These are phyloP conservation scores for Neckera pumila DNA, from an alignment of 225 moss, liverwort and hornwort species.

Conservation along the genomic window DNA sequence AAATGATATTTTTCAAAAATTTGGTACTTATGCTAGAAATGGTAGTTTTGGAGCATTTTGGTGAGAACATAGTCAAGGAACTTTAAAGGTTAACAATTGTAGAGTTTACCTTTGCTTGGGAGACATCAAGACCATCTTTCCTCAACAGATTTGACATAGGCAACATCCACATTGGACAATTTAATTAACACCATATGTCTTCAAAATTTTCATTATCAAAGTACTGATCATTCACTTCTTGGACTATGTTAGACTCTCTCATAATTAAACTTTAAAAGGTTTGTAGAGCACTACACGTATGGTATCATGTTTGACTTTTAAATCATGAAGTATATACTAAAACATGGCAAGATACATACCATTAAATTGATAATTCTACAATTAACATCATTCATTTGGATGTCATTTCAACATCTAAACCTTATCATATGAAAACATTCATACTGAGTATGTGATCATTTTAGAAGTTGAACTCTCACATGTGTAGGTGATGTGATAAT, in stretches of 20 bases:
- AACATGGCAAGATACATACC: not conserved
- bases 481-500: not conserved
- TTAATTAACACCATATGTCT: not conserved
- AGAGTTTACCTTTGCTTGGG: not conserved
- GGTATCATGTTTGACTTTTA: rapidly evolving
- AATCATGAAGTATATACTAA: not conserved
- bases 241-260: rapidly evolving
- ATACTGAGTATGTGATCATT: not conserved
- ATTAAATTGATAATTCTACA: not conserved
- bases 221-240: rapidly evolving
- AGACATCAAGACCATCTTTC: not conserved
- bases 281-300: not conserved
- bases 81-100: too few relatives aligned
- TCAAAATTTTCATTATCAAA: not conserved
- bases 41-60: too few relatives aligned
- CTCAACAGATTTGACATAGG: not conserved
- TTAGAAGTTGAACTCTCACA: not conserved
- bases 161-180: not conserved
- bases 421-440: not conserved
- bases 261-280: not conserved
- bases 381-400: not conserved
- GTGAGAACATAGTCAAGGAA: too few relatives aligned
- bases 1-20: too few relatives aligned
- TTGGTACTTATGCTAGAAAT: too few relatives aligned
- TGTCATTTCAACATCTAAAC: not conserved